phyloP scores from a whole-genome alignment of 768 basidiomycete genomes.

The Mycena belliarum region DNA sequence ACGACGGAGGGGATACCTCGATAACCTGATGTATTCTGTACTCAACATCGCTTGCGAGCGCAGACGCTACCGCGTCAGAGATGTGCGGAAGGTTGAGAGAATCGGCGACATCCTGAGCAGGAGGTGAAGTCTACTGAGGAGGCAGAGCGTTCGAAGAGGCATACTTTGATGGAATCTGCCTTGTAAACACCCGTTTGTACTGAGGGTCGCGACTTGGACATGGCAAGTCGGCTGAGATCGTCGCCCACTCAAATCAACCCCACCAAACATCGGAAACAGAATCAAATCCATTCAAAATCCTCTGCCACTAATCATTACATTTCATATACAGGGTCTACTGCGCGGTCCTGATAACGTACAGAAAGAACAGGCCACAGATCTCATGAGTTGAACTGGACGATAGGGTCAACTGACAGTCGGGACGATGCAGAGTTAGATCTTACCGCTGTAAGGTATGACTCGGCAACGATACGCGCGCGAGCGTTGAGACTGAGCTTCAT shows the following conservation, averaged over 20 bases:
- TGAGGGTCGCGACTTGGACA: constrained; percentile 13
- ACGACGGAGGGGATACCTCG: constrained; percentile 54
- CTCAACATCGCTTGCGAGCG: constrained; percentile 94
- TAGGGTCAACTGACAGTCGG: constrained; percentile 1
- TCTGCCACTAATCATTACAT: constrained; percentile 19
- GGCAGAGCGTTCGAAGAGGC: constrained; percentile 16
- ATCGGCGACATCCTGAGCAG: constrained; percentile 83
- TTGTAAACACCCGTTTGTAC: constrained; percentile 63
- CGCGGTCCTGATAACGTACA: constrained; percentile 9
- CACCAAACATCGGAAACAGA: background rate
- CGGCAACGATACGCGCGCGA: constrained; percentile 94
- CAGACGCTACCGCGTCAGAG: constrained; percentile 75
- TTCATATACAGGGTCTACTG: constrained; percentile 19
- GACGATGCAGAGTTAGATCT: constrained; percentile 29
- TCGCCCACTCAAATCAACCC: background rate
- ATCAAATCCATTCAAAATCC: too few relatives aligned
- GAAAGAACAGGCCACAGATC: constrained; percentile 1
- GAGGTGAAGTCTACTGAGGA: constrained; percentile 8
- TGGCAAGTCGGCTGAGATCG: background rate
- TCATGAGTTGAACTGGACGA: constrained; percentile 41
- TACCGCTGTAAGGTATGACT: constrained; percentile 92
- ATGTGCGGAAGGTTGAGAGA: constrained; percentile 75
- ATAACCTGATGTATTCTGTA: constrained; percentile 94
- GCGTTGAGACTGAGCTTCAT: constrained; percentile 98
- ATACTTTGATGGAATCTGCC: constrained; percentile 62